These are phyloP conservation scores for Fusarium sp. DNA, from an alignment of 2,329 filamentous ascomycete genomes.

Conservation along the genomic window DNA sequence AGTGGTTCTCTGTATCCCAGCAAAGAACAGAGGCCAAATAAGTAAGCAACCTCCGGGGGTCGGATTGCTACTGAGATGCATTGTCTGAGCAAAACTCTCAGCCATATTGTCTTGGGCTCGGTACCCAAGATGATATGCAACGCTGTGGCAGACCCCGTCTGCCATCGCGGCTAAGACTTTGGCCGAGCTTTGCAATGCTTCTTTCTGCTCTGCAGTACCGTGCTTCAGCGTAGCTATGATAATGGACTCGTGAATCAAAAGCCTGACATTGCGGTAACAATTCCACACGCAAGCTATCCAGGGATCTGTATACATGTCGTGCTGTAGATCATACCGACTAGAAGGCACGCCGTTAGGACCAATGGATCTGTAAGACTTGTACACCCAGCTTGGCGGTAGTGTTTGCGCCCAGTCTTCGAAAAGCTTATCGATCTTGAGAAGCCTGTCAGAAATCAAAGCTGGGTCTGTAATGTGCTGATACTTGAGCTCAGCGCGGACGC, in stretches of 20 bases:
- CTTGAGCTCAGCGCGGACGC: constrained; percentile 20
- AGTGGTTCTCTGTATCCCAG: constrained; percentile 25
- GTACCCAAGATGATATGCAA: constrained; percentile 29
- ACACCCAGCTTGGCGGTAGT: constrained; percentile 8
- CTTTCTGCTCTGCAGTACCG: constrained; percentile 6
- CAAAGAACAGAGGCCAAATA: constrained; percentile 32
- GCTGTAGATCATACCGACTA: constrained; percentile 8
- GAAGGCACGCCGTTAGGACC: constrained; percentile 3
- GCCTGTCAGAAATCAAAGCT: neutral
- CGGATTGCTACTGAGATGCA: neutral
- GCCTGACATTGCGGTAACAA: constrained; percentile 27
- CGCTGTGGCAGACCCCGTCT: constrained; percentile 31
- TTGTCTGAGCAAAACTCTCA: neutral
- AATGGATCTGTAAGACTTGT: constrained; percentile 18
- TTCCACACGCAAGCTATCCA: constrained; percentile 37
- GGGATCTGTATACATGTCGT: constrained; percentile 24
- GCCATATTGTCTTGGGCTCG: neutral
- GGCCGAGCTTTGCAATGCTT: constrained; percentile 3
- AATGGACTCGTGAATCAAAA: constrained; percentile 33
- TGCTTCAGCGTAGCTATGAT: constrained; percentile 20
- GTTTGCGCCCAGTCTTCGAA: constrained; percentile 10
- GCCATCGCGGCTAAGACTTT: constrained; percentile 15
- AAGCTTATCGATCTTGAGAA: constrained; percentile 21
- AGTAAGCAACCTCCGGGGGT: constrained; percentile 26
- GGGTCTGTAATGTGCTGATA: constrained; percentile 16